Conservation (phyloP, 1,284 basidiomycete genomes). For the Cyathus pygmaeus region DNA sequence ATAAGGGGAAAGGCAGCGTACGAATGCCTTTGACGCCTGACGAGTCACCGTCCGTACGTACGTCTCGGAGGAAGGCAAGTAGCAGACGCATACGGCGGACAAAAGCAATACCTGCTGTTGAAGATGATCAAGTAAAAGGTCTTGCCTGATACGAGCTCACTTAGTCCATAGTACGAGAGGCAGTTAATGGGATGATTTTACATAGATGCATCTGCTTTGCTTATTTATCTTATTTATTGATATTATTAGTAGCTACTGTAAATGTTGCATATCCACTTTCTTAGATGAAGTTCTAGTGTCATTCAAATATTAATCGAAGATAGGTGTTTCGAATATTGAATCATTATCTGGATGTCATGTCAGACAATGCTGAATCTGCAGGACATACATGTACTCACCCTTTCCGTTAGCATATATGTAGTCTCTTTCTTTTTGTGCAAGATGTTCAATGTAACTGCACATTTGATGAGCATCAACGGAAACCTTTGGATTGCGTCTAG, state of each 20-base stretch:
- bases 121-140: too few relatives aligned
- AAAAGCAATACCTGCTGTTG: too few relatives aligned
- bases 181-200: too few relatives aligned
- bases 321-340: slow-evolving; percentile 51
- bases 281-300: too few relatives aligned
- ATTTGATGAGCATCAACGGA: slow-evolving; percentile 62
- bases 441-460: slow-evolving; percentile 63
- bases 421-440: slow-evolving; percentile 62
- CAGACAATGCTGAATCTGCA: not conserved
- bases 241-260: too few relatives aligned
- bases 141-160: too few relatives aligned
- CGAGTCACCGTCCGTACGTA: not conserved
- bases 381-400: slow-evolving; percentile 45
- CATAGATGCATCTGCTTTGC: too few relatives aligned
- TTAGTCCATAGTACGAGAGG: too few relatives aligned
- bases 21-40: not conserved
- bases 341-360: slow-evolving; percentile 47
- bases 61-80: not conserved
- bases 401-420: slow-evolving; percentile 66
- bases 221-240: too few relatives aligned
- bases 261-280: too few relatives aligned
- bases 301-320: slow-evolving; percentile 11
- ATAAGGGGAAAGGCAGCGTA: not conserved
- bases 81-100: too few relatives aligned
- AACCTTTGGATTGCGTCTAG: slow-evolving; percentile 60